Base-by-base conservation (phyloP, 768 basidiomycete genomes). In the Daedaleopsis nitida region DNA sequence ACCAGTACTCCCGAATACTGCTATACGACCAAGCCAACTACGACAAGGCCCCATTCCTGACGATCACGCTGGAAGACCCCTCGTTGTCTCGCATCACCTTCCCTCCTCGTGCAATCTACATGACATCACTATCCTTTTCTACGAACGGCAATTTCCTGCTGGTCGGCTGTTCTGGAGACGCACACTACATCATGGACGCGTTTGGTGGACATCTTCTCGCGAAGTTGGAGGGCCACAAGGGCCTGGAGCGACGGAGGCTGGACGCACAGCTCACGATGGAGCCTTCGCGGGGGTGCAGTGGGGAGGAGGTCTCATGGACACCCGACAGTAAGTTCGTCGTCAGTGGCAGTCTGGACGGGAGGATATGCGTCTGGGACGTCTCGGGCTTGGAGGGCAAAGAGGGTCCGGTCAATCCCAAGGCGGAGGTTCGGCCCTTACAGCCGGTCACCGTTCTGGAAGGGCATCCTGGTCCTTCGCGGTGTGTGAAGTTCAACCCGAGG, bases 301-400 rank as follows among this genome's bases (percentile, higher is more conserved):
- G 96, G 13, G 94, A 98, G 72, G 97, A 98, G 76, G 89, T 96
- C 5, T 83, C 84, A 12, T 98, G 94, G 93, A 95, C 92, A 3
- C 92, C 94, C 0, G 96, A 99, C 73, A 94, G 94, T 74, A 92
- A 92, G 73, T 99, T 83, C 68, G 81, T 98, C 45, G 73, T 97
- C 6, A 83, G 91, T 21, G 97, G 97, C 55, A 89, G 87, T 69
- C 80, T 91, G 34, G 88, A 96, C 70, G 97, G 97, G 48, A 86
- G 83, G 66, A 78, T 98, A n/a, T 73, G 82, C 50, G 76, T 96
- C 19, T 99, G 96, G 96, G 95, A 98, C 67, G 78, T 92, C 42
- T 81, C 89, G 65, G 81, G 81, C 65, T 72, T 92, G 58, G 85
- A 84, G 34, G 42, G 76, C 59, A 76, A 79, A 60, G 70, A 78